phyloP scores from a whole-genome alignment of 2,329 filamentous ascomycete species.

The Sphaerulina vaccinii region DNA sequence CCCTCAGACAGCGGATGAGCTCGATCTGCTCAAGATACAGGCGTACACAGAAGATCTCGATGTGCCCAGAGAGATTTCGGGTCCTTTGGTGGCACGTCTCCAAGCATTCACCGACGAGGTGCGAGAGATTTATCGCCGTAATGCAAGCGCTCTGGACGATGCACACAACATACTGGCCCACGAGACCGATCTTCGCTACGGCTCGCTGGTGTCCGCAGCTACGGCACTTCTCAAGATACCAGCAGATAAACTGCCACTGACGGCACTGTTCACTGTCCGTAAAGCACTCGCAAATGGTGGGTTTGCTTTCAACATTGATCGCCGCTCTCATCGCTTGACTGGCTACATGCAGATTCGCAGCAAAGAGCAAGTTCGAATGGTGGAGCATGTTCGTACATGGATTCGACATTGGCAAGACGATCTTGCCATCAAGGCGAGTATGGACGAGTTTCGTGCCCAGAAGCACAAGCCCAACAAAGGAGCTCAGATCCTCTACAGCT shows the following conservation, averaged over 20 bases:
- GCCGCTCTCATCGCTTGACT: constrained; percentile 51
- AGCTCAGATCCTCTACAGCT: constrained; percentile 37
- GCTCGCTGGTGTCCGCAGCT: constrained; percentile 50
- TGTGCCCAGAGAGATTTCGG: constrained; percentile 48
- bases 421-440: constrained; percentile 35
- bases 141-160: constrained; percentile 49
- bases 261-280: constrained; percentile 67
- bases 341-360: constrained; percentile 64
- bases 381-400: constrained; percentile 53
- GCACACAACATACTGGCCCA: constrained; percentile 51
- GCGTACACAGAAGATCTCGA: constrained; percentile 41
- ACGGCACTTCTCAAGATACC: constrained; percentile 40
- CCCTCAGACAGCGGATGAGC: constrained; percentile 36
- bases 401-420: constrained; percentile 56
- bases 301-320: constrained; percentile 59
- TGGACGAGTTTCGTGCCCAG: constrained; percentile 18
- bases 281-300: constrained; percentile 61
- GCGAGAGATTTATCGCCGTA: constrained; percentile 49
- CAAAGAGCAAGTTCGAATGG: constrained; percentile 52
- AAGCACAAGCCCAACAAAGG: constrained; percentile 22
- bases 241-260: constrained; percentile 30
- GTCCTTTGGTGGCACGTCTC: constrained; percentile 46
- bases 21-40: constrained; percentile 36
- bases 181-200: constrained; percentile 44
- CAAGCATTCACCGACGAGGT: constrained; percentile 45